Base-by-base conservation (phyloP, 768 basidiomycete genomes). In the Sarcomyxa edulis region DNA sequence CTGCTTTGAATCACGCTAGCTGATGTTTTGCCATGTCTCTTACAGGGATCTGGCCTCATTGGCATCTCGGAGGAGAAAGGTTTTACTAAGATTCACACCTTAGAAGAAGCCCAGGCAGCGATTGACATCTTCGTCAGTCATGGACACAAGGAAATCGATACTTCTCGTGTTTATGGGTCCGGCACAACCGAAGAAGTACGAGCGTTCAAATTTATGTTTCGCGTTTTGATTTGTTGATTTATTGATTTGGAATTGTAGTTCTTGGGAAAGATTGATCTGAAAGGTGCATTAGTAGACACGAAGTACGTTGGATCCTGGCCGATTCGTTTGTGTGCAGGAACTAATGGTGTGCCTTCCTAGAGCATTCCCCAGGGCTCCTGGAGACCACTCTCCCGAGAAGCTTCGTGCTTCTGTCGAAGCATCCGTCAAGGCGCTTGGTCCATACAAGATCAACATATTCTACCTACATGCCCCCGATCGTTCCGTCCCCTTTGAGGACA, bases 381-480 rank as follows among this genome's bases (percentile, higher is more conserved):
- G 73, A 2, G 68, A 58, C 29, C 69, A 74, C 48, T 42, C 49
- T 0, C 64, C 74, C 0, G 54, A 47, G 15, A 54, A 50, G 19
- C 43, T 75, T 10, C 55, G 66, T 10, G 57, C 52, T 9, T 60
- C 52, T 1, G 69, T 74, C 49, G 45, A 60, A 22, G 55, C 48
- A 1, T 74, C 69, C 0, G 56, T 72, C 7, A 42, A 54, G 16
- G 34, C 35, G n/a, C 61, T 74, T 8, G 49, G 54, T 16, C 56
- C 59, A 4, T 46, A 60, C 27, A 74, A 68, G 43, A 62, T 66
- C 14, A 63, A 70, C 4, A 68, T 71, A 14, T 50, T 69, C 29
- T 74, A 72, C 43, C 49, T 74, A 20, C 72, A 74, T 28, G 68
- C 64, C 6, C 72, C 72, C 1, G 71, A 74, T 47, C 55, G 68